These are phyloP conservation scores for Rhodotorula sp. DNA, from an alignment of 1,284 basidiomycete species.

Conservation along the genomic window DNA sequence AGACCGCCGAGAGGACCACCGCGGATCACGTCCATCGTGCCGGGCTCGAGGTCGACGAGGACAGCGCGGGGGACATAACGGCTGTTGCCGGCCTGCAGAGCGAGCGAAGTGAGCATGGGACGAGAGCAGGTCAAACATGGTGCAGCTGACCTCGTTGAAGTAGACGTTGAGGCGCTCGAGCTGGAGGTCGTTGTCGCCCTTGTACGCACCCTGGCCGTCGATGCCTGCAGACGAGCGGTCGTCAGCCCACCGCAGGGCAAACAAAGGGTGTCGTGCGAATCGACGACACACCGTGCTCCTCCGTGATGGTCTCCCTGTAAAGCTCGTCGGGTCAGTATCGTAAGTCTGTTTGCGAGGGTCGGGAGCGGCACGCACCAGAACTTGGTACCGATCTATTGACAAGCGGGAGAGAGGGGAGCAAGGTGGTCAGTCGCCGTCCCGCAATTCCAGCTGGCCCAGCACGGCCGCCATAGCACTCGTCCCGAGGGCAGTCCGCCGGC, in stretches of 20 bases:
- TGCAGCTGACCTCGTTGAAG: conserved; percentile 61
- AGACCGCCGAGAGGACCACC: conserved; percentile 60
- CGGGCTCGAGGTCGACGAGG: conserved; percentile 91
- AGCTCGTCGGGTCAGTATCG: not conserved
- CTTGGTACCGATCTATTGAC: conserved; percentile 57
- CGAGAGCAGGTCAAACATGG: conserved; percentile 50
- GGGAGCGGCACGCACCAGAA: conserved; percentile 80
- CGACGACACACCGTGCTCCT: conserved; percentile 70
- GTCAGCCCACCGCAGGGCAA: too few species aligned
- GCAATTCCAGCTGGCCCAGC: too few species aligned
- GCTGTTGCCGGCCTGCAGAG: conserved; percentile 55
- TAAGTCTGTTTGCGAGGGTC: fast-evolving
- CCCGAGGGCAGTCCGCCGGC: too few species aligned
- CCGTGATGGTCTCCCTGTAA: conserved; percentile 66
- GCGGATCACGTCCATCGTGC: conserved; percentile 77
- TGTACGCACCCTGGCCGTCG: conserved; percentile 59
- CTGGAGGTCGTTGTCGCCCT: conserved; percentile 91
- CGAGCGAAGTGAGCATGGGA: conserved; percentile 51
- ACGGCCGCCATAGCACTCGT: not conserved
- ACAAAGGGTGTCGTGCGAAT: too few species aligned
- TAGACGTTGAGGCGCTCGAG: conserved; percentile 65
- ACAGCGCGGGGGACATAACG: conserved; percentile 97
- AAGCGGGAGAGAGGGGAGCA: not conserved
- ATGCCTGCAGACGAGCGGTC: not conserved
- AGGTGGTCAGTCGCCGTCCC: not conserved